Evolutionary conservation across 2,329 filamentous ascomycete genomes (phyloP).

Genomic region (Clarireedia monteithiana): DNA sequence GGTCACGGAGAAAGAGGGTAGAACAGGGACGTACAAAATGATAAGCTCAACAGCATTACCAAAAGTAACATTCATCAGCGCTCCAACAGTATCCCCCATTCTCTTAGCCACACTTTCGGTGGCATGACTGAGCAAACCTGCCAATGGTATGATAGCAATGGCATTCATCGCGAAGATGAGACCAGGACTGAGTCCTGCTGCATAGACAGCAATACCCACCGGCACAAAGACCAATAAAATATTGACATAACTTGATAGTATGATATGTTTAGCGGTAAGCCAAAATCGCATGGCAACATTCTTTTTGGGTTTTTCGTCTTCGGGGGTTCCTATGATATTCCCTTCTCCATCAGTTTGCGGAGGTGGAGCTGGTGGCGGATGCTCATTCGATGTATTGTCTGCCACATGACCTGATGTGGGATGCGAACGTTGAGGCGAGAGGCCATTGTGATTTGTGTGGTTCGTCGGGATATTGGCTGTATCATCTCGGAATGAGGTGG

Average conservation of each 20-base stretch:
- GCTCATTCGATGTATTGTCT: conserved; percentile 30
- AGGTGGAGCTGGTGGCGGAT: conserved; percentile 36
- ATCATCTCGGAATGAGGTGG: conserved; percentile 16
- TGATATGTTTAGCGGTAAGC: conserved; percentile 42
- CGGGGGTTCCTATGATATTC: conserved; percentile 44
- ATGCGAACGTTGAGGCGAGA: conserved; percentile 24
- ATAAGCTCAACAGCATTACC: conserved; percentile 75
- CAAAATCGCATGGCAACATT: conserved; percentile 27
- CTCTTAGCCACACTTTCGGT: conserved; percentile 68
- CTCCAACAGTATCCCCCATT: conserved; percentile 65
- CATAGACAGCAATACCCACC: conserved; percentile 60
- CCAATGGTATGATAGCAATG: conserved; percentile 67
- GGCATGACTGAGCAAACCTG: conserved; percentile 62
- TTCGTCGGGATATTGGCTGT: conserved; percentile 18
- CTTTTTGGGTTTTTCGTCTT: conserved; percentile 21
- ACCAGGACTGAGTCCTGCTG: conserved; percentile 45
- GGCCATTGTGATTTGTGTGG: conserved; percentile 16
- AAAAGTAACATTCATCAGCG: conserved; percentile 69
- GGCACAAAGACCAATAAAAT: conserved; percentile 71
- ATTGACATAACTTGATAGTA: conserved; percentile 73
- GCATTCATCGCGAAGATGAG: conserved; percentile 68
- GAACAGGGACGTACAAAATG: conserved; percentile 50
- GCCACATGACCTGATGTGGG: conserved; percentile 27
- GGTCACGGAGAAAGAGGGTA: neutral
- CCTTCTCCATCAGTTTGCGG: conserved; percentile 46